Conservation (phyloP, 495 filamentous ascomycete genomes). For the Penicillium parvum region DNA sequence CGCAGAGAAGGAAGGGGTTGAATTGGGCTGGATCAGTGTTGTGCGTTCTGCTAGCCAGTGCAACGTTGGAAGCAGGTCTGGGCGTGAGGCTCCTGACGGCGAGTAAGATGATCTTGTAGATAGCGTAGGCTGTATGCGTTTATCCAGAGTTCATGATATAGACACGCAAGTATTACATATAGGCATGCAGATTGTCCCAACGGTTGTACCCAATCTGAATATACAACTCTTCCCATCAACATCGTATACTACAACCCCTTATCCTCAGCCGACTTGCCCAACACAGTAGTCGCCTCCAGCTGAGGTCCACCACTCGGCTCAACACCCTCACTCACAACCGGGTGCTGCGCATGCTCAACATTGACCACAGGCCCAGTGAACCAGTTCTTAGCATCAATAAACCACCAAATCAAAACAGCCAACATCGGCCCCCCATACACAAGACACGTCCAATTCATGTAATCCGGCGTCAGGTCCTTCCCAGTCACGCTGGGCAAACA, state of each 20-base stretch:
- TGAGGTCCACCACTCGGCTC: conserved; percentile 15
- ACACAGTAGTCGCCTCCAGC: conserved; percentile 41
- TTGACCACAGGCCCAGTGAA: conserved; percentile 70
- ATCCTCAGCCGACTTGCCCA: conserved; percentile 58
- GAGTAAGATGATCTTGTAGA: no score
- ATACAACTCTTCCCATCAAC: no score
- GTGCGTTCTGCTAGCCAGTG: no score
- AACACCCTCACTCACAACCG: conserved; percentile 20
- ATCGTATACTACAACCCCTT: not conserved
- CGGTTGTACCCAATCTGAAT: no score
- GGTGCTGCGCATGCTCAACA: conserved; percentile 41
- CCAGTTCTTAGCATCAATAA: conserved; percentile 66
- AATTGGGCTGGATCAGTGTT: no score
- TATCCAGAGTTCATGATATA: no score
- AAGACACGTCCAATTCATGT: conserved; percentile 75
- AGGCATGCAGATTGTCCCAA: no score
- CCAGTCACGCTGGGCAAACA: conserved; percentile 62
- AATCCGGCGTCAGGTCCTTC: conserved; percentile 48
- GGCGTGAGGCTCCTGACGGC: no score
- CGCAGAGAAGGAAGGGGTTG: no score
- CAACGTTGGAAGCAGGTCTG: no score
- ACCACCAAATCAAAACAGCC: conserved; percentile 62
- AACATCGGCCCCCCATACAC: conserved; percentile 71
- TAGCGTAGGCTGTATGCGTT: no score
- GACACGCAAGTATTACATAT: no score